Base-by-base conservation (phyloP, 2,329 filamentous ascomycete genomes). In the Phialocephala subalpina region DNA sequence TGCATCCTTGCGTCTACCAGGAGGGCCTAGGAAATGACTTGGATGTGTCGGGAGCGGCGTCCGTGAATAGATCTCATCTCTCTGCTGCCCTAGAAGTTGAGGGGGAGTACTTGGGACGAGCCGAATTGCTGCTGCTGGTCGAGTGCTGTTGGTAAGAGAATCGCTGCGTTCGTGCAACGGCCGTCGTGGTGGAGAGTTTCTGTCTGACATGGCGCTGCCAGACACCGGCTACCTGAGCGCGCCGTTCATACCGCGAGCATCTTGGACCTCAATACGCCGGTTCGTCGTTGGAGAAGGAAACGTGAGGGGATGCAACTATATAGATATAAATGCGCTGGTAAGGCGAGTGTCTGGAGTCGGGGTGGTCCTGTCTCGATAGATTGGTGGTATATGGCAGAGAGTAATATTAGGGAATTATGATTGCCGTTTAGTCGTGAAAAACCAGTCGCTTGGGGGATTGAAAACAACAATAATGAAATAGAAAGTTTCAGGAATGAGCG, bases 1-100 rank as follows among this genome's bases (percentile, higher is more conserved):
- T 65, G 66, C 68, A 57, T 63, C 68, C 71, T 66, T 69, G 67
- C 38, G 20, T 27, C 52, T 47, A 62, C 59, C 68, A 25, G 64
- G 67, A 59, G 72, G 70, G 29, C 68, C 68, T 18, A 75, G 70
- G 70, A 76, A 65, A 64, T 77, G 75, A 45, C 72, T 72, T 53
- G 75, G 71, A 49, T 73, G 73, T 9, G 75, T 76, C 38, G 75
- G 75, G 38, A 77, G 65, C 35, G 75, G 73, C 33, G 75, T 74
- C 64, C 74, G 73, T 62, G 70, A 72, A 67, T 76, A 75, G 68
- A 75, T 69, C 20, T 73, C 68, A 33, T 74, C 73, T 59, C 29
- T 58, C 52, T 60, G 63, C 52, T 60, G 63, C 36, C 67, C 63
- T 35, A 70, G 60, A 22, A 71, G 63, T 66, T 59, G 68, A 53